Base-by-base conservation (phyloP, 139 green algal genomes). In the Chlamydomonas applanata region DNA sequence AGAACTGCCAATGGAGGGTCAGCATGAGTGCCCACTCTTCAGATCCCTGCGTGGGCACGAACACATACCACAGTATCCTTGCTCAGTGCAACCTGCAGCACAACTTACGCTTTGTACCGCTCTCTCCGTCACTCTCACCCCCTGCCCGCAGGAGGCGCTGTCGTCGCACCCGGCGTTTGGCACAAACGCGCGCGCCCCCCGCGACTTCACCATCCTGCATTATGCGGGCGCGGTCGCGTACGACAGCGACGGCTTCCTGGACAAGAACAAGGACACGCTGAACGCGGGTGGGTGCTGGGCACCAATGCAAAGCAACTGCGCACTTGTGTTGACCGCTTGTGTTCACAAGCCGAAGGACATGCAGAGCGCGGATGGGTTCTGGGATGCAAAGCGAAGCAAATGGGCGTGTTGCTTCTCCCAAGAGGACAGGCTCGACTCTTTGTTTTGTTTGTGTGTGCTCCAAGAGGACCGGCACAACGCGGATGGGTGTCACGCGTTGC, bases 201-300 rank as follows among this genome's bases (percentile, higher is more conserved):
- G 68, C 22, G 82, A 83, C 52, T 97, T 97, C 78, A 92, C 87
- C 24, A 69, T 97, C 20, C 67, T 87, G 19, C 93, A 97, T 75
- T 97, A 95, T 66, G 93, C 93, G 3, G 89, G 89, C 11, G 59
- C 77, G 2, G 89, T 92, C 61, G 36, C 33, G 45, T 95, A 96
- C 82, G 75, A 71, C 49, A 81, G 72, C 20, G 40, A 52, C 0
- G 81, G 81, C 20, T 93, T 96, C 74, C 77, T 96, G 72, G 91
- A 94, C 65, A 94, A 94, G 78, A 98, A 98, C 80, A 83, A 85
- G 73, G 90, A 93, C 82, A 89, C 84, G 29, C 78, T 94, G 11
- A 89, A 79, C 40, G 49, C 82, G 73, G 85, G 85, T 85, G 72
- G 1, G 78, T 20, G 53, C 4, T 19, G 30, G 33, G 4, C 3